Evolutionary conservation across 73 alveolate species (phyloP).

Genomic region (Paramecium biaurelia): DNA sequence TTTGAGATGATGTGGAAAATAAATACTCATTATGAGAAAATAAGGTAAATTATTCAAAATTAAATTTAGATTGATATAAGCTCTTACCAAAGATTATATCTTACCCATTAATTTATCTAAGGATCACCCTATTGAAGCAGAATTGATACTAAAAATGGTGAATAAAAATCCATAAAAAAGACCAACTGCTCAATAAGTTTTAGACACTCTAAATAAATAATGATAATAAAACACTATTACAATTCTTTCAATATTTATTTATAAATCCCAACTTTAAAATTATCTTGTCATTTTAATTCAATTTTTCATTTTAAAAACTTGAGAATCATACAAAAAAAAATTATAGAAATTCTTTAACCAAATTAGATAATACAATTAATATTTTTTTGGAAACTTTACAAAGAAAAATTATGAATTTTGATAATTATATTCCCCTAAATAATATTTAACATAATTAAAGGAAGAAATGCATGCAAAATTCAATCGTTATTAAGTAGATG

Average conservation of each 20-base stretch:
- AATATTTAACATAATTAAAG: no score
- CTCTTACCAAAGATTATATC: background rate
- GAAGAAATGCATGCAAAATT: background rate
- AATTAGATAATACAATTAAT: no score
- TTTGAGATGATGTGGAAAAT: constrained; percentile 21
- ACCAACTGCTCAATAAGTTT: background rate
- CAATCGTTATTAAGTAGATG: background rate
- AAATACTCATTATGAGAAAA: background rate
- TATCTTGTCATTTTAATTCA: no score
- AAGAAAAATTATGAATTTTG: no score
- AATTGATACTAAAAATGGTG: background rate
- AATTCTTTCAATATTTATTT: background rate
- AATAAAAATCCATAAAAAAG: background rate
- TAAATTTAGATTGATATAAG: background rate
- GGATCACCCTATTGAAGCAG: background rate
- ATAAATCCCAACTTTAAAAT: no score
- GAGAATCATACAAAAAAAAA: no score
- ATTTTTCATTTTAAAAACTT: no score
- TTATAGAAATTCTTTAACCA: no score
- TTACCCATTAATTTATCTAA: background rate
- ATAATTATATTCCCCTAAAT: no score
- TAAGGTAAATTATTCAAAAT: background rate
- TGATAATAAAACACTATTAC: background rate
- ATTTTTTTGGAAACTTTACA: no score
- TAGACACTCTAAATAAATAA: background rate